Base-by-base conservation (phyloP, 1,284 basidiomycete species). In the Coniferiporia weirii region DNA sequence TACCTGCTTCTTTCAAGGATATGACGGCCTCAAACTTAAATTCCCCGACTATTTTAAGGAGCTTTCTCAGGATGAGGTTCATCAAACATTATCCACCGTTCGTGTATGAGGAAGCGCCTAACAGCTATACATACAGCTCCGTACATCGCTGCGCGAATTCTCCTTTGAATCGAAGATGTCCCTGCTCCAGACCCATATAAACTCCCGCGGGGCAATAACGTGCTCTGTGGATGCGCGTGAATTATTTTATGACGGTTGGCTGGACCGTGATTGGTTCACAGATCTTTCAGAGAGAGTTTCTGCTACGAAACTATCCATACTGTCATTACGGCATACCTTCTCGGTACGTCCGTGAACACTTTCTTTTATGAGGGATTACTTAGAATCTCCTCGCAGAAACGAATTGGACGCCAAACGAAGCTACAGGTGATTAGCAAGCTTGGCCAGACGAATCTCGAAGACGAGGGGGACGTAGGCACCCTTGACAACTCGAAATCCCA, bases 11-110 rank as follows among this genome's bases (percentile, higher is more conserved):
- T 52, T 22, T 38, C 32, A 63, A 84, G 83, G 83, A 17, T 71
- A 81, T 63, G 75, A 81, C 59, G 87, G 84, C 0, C 65, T 78
- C 19, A 74, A 74, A 54, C 67, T 72, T 0, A 64, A 67, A 3
- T 74, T 72, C 70, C 54, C 60, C 10, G 22, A 49, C 12, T 19
- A 52, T 46, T 47, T 59, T 38, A 59, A 36, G 27, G 32, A 15
- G 13, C 55, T 56, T 48, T 47, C 58, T 44, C 22, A 20, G n/a
- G 51, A 57, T 40, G 56, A 64, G 56, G 58, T 64, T 27, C 27
- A 5, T 27, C 27, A 27, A 27, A 27, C 3, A 27, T 3, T 5
- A 27, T 27, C 27, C 27, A 27, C 27, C 27, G 27, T 27, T 27
- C 5, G 3, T 27, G 27, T 27, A 27, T 5, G 27, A 27, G 27